Evolutionary conservation across 176 grass and related monocot species (phyloP), one percentile per base, ranked within the genome.

Genomic region (Oryza australiensis): DNA sequence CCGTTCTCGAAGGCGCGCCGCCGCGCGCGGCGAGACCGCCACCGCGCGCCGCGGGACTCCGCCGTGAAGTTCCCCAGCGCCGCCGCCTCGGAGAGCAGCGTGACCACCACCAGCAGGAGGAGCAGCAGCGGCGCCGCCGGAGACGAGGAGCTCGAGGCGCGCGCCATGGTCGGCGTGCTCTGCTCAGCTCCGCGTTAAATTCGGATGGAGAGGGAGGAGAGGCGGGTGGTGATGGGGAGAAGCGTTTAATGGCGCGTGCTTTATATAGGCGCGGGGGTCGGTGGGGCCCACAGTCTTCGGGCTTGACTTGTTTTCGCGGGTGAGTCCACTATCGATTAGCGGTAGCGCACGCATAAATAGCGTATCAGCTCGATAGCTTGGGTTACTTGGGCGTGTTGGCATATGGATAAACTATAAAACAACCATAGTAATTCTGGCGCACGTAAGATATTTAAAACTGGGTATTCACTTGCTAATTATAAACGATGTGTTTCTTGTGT

Each of bases 1-100:
- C 95, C 88, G 89, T 97, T 94, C 76, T 87, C 86, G 15, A 76
- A 40, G 10, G 68, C 67, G 33, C 53, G 62, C 53, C 92, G 78
- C 49, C 88, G 78, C 20, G 60, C 33, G 16, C 46, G 66, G 18
- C 70, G 59, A 20, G 3, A 63, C 45, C 66, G 80, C 86, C 72
- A 20, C 71, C 65, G 15, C 27, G 81, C 65, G 23, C 53, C 55
- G 23, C 80, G 80, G 53, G 78, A 78, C 79, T 42, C 86, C 16
- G 64, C 83, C 27, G 88, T 88, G 76, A 42, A 77, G 82, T 88
- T 92, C 37, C 55, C 91, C 11, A 16, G 7, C 15, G 20, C 73
- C 11, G 43, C 63, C 2, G 70, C 43, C 5, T 30, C 60, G 32
- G 45, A 3, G 55, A 60, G 55, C 8, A 60, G 55, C 22, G 55